A percentile compares a stretch with the other conserved stretches of the same genome.
Conservation (phyloP, 768 basidiomycete genomes). For the Leccinum ochraceum region DNA sequence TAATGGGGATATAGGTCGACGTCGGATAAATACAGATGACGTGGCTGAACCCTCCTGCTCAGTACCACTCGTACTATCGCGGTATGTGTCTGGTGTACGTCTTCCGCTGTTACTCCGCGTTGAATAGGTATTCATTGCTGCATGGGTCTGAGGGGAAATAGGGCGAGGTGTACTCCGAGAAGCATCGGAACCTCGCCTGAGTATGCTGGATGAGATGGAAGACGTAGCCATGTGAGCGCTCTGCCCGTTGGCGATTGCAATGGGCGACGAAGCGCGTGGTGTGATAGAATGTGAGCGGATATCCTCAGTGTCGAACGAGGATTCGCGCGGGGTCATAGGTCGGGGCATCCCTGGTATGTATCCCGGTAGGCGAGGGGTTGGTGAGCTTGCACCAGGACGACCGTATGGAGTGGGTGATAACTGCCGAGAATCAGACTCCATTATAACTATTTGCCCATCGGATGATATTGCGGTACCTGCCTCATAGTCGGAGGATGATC, state of each 20-base stretch:
- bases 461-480: slow-evolving; percentile 72
- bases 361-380: slow-evolving; percentile 63
- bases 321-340: slow-evolving; percentile 86
- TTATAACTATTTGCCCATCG: slow-evolving; percentile 48
- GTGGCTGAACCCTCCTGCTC: slow-evolving; percentile 46
- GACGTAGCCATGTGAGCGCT: slow-evolving; percentile 38
- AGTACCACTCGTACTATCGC: slow-evolving; percentile 37
- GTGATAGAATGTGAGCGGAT: slow-evolving; percentile 70
- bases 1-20: slow-evolving; percentile 74
- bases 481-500: slow-evolving; percentile 48
- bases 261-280: slow-evolving; percentile 75
- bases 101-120: slow-evolving; percentile 64
- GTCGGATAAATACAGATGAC: slow-evolving; percentile 55
- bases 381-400: slow-evolving; percentile 52
- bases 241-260: slow-evolving; percentile 38
- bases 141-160: slow-evolving; percentile 44
- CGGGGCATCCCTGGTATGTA: slow-evolving; percentile 91
- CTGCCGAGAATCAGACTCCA: slow-evolving; percentile 51
- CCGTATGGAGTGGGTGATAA: slow-evolving; percentile 59
- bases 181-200: slow-evolving; percentile 58
- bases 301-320: slow-evolving; percentile 65
- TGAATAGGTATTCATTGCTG: slow-evolving; percentile 47
- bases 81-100: slow-evolving; percentile 58
- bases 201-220: slow-evolving; percentile 38
- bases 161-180: slow-evolving; percentile 51